Base-by-base conservation (phyloP, 495 filamentous ascomycete species). In the Rusavskia elegans region DNA sequence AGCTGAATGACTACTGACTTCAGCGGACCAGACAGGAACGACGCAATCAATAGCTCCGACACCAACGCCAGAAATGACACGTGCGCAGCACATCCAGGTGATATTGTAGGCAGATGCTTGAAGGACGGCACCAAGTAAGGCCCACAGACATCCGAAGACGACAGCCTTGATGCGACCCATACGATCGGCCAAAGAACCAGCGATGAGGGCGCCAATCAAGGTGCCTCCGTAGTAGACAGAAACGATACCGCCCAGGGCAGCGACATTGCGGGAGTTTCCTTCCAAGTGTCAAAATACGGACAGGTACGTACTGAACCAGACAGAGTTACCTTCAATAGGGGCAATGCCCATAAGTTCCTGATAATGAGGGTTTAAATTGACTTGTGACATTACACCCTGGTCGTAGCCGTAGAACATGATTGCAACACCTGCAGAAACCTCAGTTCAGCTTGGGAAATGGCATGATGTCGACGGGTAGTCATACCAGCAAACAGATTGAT, bases 1-100 rank as follows among this genome's bases (percentile, higher is more conserved):
- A 7, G 78, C 81, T 2, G 76, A 83, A 55, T 84, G 81, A 42
- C 77, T 77, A 16, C 77, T 75, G 1, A 76, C 80, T 59, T 82
- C 79, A 13, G 76, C 66, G 37, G 74, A 64, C 52, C 72, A 60
- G 2, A 73, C 71, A n/a, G 71, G 73, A 10, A 72, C 72, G 48
- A 75, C 73, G 16, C 70, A 71, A 25, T 71, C 74, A 44, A 76
- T 61, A 7, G 70, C 69, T 64, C 57, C 77, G 20, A 75, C 78
- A 35, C 77, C 77, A 52, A 79, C 63, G 2, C 77, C 78, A 16
- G 75, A 76, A 38, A 79, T 60, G 39, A 78, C 71, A 36, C 77
- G 65, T 14, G 74, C 76, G 50, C 70, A 68, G 49, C 78, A 65
- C 62, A 80, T 76, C 59, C 74, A 76, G 53, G 72, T 61, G 42